phyloP scores from a whole-genome alignment of 352 stramenopile genomes.

The Globisporangium viniferum region DNA sequence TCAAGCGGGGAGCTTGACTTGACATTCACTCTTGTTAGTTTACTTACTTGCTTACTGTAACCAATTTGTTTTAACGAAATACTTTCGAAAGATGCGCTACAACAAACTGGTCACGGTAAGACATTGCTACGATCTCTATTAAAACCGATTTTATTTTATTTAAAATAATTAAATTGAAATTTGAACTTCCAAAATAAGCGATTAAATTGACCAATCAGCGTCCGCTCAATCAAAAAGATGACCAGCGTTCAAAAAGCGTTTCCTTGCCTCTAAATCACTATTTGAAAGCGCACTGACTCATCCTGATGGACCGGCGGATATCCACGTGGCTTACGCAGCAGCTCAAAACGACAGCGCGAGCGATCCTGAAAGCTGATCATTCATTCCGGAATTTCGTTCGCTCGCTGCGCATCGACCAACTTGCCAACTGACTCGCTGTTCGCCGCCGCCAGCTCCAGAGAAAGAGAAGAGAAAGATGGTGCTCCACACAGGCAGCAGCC shows the following conservation, averaged over 20 bases:
- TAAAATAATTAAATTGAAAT: too few species aligned
- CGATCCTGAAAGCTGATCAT: background rate
- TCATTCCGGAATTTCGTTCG: slow-evolving; percentile 3
- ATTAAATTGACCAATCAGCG: background rate
- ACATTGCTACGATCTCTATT: too few species aligned
- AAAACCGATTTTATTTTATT: too few species aligned
- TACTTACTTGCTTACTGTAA: too few species aligned
- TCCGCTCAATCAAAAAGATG: background rate
- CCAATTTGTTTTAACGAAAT: too few species aligned
- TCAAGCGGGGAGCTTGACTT: too few species aligned
- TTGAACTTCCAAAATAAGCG: background rate
- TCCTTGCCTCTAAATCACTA: background rate
- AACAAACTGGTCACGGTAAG: too few species aligned
- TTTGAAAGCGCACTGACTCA: background rate
- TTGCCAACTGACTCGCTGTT: background rate
- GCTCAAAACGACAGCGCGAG: background rate
- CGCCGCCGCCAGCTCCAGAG: background rate
- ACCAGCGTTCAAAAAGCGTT: background rate
- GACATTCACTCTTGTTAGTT: too few species aligned
- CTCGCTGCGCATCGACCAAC: background rate
- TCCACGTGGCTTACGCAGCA: background rate
- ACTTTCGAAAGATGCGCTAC: too few species aligned
- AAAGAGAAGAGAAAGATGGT: slow-evolving; percentile 24
- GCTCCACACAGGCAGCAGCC: slow-evolving; percentile 34
- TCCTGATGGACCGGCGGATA: background rate